Conservation (phyloP, 2,329 filamentous ascomycete species). For the Stemphylium lycopersici region DNA sequence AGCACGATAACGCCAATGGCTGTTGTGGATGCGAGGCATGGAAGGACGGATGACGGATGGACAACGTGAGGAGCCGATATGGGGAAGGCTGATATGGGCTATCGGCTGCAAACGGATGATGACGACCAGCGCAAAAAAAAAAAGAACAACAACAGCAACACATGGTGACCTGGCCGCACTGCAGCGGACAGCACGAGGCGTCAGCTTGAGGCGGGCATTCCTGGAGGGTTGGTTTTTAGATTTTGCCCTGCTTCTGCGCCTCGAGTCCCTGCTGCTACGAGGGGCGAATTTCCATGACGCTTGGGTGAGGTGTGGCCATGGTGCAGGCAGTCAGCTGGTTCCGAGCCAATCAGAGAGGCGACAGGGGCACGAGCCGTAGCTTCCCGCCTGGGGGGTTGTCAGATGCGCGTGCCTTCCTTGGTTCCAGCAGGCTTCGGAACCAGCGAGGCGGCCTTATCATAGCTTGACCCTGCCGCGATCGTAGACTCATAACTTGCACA, state of each 20-base stretch:
- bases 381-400: slow-evolving; percentile 21
- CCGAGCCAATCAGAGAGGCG: slow-evolving; percentile 20
- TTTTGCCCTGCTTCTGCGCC: slow-evolving; percentile 19
- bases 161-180: background rate
- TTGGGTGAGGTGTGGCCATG: slow-evolving; percentile 11
- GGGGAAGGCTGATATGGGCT: slow-evolving; percentile 18
- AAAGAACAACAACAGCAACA: too few relatives aligned
- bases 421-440: slow-evolving; percentile 21
- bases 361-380: slow-evolving; percentile 23
- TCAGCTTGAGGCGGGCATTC: too few relatives aligned
- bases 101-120: slow-evolving; percentile 39
- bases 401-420: slow-evolving; percentile 29
- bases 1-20: slow-evolving; percentile 42
- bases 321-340: slow-evolving; percentile 20
- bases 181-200: background rate
- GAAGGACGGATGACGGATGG: slow-evolving; percentile 34
- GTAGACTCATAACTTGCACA: slow-evolving; percentile 9
- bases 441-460: slow-evolving; percentile 22
- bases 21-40: slow-evolving; percentile 34
- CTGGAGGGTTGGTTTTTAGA: background rate
- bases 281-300: slow-evolving; percentile 19
- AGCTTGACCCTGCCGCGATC: slow-evolving; percentile 5
- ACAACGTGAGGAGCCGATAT: slow-evolving; percentile 11
- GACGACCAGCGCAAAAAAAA: background rate
- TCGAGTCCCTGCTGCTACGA: slow-evolving; percentile 14